Base-by-base conservation (phyloP, 2,329 filamentous ascomycete species). In the Didymella pomorum region DNA sequence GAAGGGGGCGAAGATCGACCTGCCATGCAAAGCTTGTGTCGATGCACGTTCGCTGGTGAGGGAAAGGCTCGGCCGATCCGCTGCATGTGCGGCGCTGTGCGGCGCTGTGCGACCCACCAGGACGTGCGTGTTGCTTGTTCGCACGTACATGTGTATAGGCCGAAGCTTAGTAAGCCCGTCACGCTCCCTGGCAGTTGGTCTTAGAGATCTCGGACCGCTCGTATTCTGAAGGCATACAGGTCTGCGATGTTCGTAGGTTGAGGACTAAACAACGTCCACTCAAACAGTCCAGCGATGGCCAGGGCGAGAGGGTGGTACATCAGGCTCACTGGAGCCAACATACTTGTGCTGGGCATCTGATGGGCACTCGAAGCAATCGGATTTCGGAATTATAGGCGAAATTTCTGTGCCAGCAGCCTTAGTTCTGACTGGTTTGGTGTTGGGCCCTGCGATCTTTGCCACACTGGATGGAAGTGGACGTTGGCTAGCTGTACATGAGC, bases 41-140 rank as follows among this genome's bases (percentile, higher is more conserved):
- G 28, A 35, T 23, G 14, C 28, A 11, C 16, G 10, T 16, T 16
- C 33, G 33, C 49, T 10, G 31, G 14, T 16, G 31, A 33, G 16
- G 14, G 21, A 10, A 29, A 45, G 14, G 31, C 4, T 33, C 25
- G 10, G 41, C 3, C 16, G 11, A 20, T 52, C 28, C 35, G 49
- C 28, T 44, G 39, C 12, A 28, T 11, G 16, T 12, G 9, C 3
- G 10, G 35, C 25, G 49, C 21, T 11, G 16, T 12, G 9, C 3
- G 10, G 35, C 25, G 49, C 21, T 35, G 49, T 44, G 21, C 23
- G 12, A 35, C 49, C 49, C 45, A 29, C 18, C 41, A 52, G 39
- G 41, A 35, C 41, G 39, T 21, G 39, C 49, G 10, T 45, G 29
- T 45, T 42, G 41, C 41, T 37, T 35, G 8, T 37, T 52, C 28